Evolutionary conservation across 129 eudicot genomes (phyloP).

Genomic region (Centrapalus pauciflorus): DNA sequence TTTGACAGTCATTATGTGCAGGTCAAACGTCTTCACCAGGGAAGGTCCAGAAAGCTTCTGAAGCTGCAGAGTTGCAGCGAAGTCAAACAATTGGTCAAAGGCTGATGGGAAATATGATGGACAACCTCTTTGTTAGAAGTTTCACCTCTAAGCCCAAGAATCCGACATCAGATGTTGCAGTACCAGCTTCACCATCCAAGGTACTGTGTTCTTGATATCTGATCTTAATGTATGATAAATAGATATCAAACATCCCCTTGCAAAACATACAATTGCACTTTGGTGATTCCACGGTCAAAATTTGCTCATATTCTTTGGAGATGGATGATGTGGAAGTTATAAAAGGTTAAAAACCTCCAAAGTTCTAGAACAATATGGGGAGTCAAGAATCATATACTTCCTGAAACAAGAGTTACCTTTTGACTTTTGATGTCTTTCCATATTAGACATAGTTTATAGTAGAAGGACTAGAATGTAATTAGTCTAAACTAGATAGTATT

Average conservation of each 20-base stretch:
- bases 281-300: background rate
- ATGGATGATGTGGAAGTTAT: background rate
- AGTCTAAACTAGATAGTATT: no score
- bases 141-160: slow-evolving; percentile 66
- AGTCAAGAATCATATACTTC: background rate
- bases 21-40: slow-evolving; percentile 65
- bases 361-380: background rate
- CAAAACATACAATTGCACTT: background rate
- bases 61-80: slow-evolving; percentile 52
- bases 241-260: background rate
- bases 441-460: no score
- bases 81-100: slow-evolving; percentile 88
- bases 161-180: slow-evolving; percentile 39
- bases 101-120: slow-evolving; percentile 95
- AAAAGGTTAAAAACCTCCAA: background rate
- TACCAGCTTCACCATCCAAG: slow-evolving; percentile 78
- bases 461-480: no score
- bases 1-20: slow-evolving; percentile 25
- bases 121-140: slow-evolving; percentile 67
- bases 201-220: slow-evolving; percentile 33
- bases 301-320: background rate
- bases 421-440: background rate
- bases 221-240: background rate
- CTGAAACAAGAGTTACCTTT: background rate
- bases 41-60: slow-evolving; percentile 45